These are phyloP conservation scores for Boletus rex-veris DNA, from an alignment of 768 basidiomycete species.

Conservation along the genomic window DNA sequence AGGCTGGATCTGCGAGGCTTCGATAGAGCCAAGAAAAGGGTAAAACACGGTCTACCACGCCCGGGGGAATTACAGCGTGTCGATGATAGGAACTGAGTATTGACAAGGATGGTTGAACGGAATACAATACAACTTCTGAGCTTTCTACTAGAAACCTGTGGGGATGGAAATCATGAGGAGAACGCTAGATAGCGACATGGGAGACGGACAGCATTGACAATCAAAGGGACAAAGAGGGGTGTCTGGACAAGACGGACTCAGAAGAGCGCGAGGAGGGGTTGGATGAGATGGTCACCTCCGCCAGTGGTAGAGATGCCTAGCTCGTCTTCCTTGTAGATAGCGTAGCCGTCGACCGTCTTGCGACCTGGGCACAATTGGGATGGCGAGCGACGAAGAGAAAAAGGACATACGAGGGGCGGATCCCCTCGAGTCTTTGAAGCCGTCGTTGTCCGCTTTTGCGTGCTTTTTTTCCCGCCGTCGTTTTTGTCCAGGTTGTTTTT, in stretches of 20 bases:
- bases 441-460: constrained; percentile 37
- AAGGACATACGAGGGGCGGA: constrained; percentile 57
- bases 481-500: constrained; percentile 31
- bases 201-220: constrained; percentile 76
- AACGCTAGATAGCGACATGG: not conserved
- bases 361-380: constrained; percentile 48
- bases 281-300: constrained; percentile 54
- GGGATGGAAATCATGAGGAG: not conserved
- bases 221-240: constrained; percentile 86
- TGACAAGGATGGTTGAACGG: no score
- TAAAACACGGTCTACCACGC: no score
- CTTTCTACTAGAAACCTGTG: constrained; percentile 27
- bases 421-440: constrained; percentile 76
- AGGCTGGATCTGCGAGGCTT: constrained; percentile 46
- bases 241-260: constrained; percentile 44
- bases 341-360: constrained; percentile 77
- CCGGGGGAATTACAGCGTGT: no score
- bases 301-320: constrained; percentile 64
- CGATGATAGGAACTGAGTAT: not conserved
- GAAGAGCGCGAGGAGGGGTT: constrained; percentile 8
- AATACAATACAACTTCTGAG: not conserved
- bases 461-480: constrained; percentile 29
- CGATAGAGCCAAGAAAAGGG: constrained; percentile 47
- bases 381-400: constrained; percentile 3
- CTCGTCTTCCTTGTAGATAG: constrained; percentile 80